phyloP scores from a whole-genome alignment of 2,329 filamentous ascomycete species.

The Neodidymelliopsis sp. region DNA sequence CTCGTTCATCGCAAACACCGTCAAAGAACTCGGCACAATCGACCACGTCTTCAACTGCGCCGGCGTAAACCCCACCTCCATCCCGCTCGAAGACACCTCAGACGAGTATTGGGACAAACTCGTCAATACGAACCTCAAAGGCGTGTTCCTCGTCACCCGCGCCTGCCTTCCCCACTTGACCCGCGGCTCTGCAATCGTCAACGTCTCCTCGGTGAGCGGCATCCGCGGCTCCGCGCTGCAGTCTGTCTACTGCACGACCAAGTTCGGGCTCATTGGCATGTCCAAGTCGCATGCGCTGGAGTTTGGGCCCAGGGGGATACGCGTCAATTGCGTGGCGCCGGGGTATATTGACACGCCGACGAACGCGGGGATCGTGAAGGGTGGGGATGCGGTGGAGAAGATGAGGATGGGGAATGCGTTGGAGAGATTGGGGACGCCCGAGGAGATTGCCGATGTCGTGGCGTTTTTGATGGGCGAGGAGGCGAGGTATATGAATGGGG shows the following conservation, averaged over 20 bases:
- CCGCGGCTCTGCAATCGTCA: slow-evolving; percentile 34
- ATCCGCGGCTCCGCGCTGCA: slow-evolving; percentile 36
- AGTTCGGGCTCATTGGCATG: slow-evolving; percentile 47
- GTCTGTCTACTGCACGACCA: slow-evolving; percentile 46
- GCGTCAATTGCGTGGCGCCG: slow-evolving; percentile 43
- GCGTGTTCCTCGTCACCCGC: slow-evolving; percentile 56
- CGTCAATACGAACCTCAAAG: slow-evolving; percentile 56
- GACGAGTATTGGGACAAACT: slow-evolving; percentile 59
- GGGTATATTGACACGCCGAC: slow-evolving; percentile 58
- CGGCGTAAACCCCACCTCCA: slow-evolving; percentile 57
- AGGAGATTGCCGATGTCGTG: slow-evolving; percentile 60
- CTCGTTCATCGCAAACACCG: slow-evolving; percentile 49
- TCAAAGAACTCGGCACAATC: slow-evolving; percentile 47
- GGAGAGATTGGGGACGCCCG: slow-evolving; percentile 54
- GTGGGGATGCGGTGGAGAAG: slow-evolving; percentile 53
- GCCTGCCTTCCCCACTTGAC: slow-evolving; percentile 50
- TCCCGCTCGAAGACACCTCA: slow-evolving; percentile 50
- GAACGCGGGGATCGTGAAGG: slow-evolving; percentile 59
- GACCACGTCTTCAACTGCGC: slow-evolving; percentile 57
- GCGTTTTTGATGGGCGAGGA: slow-evolving; percentile 58
- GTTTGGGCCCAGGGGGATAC: slow-evolving; percentile 39
- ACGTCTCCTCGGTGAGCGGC: slow-evolving; percentile 38
- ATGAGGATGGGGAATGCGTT: slow-evolving; percentile 52
- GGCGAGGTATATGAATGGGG: slow-evolving; percentile 57
- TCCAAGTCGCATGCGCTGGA: slow-evolving; percentile 44